These are phyloP conservation scores for Ceratocystis huliohia DNA, from an alignment of 2,329 filamentous ascomycete genomes.

Conservation along the genomic window DNA sequence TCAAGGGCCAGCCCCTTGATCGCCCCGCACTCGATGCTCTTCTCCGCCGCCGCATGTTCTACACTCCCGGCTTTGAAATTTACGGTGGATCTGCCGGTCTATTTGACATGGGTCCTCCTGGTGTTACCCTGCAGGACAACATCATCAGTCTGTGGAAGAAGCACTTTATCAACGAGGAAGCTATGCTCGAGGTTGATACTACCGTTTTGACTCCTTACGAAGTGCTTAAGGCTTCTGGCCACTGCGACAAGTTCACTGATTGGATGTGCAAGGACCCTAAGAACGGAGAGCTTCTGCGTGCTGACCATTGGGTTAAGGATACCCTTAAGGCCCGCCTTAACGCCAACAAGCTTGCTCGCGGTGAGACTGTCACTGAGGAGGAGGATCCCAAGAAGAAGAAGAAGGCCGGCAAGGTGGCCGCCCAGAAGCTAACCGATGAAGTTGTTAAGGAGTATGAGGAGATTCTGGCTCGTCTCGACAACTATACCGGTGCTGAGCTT, in stretches of 20 bases:
- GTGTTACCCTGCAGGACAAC: constrained; percentile 74
- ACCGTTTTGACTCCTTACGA: constrained; percentile 87
- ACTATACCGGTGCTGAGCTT: constrained; percentile 78
- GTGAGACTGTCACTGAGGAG: constrained; percentile 64
- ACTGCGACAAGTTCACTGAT: constrained; percentile 96
- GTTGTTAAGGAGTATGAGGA: constrained; percentile 84
- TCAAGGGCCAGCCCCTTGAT: constrained; percentile 83
- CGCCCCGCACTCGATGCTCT: constrained; percentile 69
- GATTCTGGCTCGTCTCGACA: constrained; percentile 84
- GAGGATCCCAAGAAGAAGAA: constrained; percentile 75
- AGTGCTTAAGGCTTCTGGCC: constrained; percentile 87
- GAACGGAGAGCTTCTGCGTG: constrained; percentile 89
- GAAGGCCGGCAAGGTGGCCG: constrained; percentile 60
- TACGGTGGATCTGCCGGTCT: constrained; percentile 82
- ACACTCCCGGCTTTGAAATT: constrained; percentile 90
- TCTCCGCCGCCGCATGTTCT: constrained; percentile 80
- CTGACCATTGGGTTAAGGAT: constrained; percentile 93
- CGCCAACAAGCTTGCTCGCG: constrained; percentile 84
- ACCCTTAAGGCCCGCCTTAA: constrained; percentile 77
- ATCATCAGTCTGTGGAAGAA: constrained; percentile 83
- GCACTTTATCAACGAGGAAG: constrained; percentile 84
- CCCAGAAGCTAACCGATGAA: constrained; percentile 74
- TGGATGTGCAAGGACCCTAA: constrained; percentile 99
- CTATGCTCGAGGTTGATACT: constrained; percentile 92
- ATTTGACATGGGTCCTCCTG: constrained; percentile 87